A percentile compares a stretch with the other conserved stretches of the same genome.
Evolutionary conservation across 345 rosid species (phyloP).

Genomic region (Melaleuca alternifolia): DNA sequence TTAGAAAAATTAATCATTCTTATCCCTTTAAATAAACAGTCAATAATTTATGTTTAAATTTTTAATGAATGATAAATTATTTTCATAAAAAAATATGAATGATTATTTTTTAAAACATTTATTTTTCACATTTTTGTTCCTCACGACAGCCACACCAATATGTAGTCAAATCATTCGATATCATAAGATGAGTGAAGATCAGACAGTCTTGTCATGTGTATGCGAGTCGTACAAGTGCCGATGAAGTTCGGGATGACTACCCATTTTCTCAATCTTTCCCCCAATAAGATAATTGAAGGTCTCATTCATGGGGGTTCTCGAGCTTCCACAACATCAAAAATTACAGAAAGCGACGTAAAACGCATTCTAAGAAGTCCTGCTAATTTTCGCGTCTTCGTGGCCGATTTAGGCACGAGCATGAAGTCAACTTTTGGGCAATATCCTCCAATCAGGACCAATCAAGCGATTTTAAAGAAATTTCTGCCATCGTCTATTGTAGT

Average conservation of each 20-base stretch:
- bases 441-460: too few species aligned
- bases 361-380: neutral
- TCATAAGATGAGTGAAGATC: neutral
- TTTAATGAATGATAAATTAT: too few species aligned
- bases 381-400: neutral
- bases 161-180: neutral
- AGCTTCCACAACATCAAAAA: neutral
- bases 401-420: too few species aligned
- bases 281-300: too few species aligned
- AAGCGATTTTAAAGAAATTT: neutral
- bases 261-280: too few species aligned
- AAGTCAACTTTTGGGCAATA: too few species aligned
- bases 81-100: neutral
- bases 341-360: neutral
- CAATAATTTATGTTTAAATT: too few species aligned
- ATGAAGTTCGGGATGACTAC: neutral
- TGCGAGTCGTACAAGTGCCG: neutral
- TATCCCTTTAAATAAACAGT: too few species aligned
- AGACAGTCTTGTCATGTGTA: neutral
- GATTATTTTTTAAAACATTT: neutral
- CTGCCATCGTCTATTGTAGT: neutral
- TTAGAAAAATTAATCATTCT: too few species aligned
- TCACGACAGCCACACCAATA: neutral
- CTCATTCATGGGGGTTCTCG: neutral
- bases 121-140: neutral